Evolutionary conservation across 2,329 filamentous ascomycete genomes (phyloP), one percentile per base, ranked within the genome.

Genomic region (Coleophoma eucalyptorum): DNA sequence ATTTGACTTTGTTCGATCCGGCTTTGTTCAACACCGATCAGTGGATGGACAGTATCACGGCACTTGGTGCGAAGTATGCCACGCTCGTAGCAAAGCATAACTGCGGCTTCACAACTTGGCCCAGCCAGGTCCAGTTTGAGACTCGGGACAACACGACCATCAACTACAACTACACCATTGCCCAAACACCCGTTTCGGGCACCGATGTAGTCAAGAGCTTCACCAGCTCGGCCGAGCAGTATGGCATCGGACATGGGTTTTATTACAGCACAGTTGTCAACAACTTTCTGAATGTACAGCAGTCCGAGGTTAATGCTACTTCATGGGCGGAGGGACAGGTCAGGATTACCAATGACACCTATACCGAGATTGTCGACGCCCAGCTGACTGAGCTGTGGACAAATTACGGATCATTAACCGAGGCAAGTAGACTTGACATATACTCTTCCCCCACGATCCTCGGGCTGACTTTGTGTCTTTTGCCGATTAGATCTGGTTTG

Each of bases 181-280:
- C 58, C 5, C 53, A 64, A 18, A 61, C 62, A 1, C 63, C 63
- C 0, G 50, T 58, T 5, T 50, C 53, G 20, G 63, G 59, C 15
- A 53, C 51, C 26, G 57, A 65, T 47, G 50, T 65, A 12, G 58
- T 64, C 13, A 48, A 49, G 26, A 54, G 50, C 13, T 65, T 65
- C 42, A 55, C 58, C 13, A 43, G 55, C 2, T 65, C 62, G 8
- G 56, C 63, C 3, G 41, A 50, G 31, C 60, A 58, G 46, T 61
- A 65, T 38, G 48, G 55, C 4, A 34, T 65, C 19, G 63, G 62
- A 7, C 58, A 62, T 43, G 63, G 62, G 1, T 65, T 65, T 35
- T 65, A 66, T 50, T 65, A 65, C 34, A 65, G 62, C 43, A 58
- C 61, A 21, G 59, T 64, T 3, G 62, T 65, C 6, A 65, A 66